These are phyloP conservation scores for Kurtzmaniella quercitrusa DNA, from an alignment of 1,139 yeast genomes.

Conservation along the genomic window DNA sequence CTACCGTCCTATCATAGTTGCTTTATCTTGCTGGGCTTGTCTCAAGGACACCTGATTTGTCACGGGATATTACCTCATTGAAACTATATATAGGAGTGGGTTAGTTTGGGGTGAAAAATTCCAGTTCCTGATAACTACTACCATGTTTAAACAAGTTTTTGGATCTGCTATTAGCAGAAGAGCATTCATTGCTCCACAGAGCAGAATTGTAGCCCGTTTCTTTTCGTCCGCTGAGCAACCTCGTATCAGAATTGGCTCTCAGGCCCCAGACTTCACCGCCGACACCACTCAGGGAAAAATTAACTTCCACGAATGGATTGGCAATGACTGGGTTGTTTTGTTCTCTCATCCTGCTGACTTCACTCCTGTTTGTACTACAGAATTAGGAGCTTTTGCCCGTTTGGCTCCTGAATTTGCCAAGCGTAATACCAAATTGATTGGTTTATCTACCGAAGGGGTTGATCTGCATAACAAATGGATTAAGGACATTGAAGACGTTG, in stretches of 20 bases:
- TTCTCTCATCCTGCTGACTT: constrained; percentile 87
- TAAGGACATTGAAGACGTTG: constrained; percentile 75
- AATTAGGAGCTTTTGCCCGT: constrained; percentile 82
- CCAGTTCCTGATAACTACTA: not conserved
- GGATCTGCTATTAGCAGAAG: constrained; percentile 5
- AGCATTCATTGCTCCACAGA: not conserved
- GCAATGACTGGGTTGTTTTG: constrained; percentile 72
- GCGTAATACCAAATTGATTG: constrained; percentile 73
- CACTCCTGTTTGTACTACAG: constrained; percentile 90
- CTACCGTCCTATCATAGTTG: no score
- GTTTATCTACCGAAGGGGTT: constrained; percentile 70
- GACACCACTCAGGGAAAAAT: constrained; percentile 72
- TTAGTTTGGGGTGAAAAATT: not conserved
- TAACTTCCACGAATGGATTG: constrained; percentile 72
- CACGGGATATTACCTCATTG: not conserved
- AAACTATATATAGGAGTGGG: not conserved
- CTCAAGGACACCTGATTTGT: not conserved
- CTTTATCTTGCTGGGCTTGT: no score
- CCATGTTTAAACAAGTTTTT: constrained; percentile 4
- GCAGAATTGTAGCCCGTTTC: constrained; percentile 20
- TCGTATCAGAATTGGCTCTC: constrained; percentile 62
- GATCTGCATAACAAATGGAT: constrained; percentile 77
- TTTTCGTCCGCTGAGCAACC: constrained; percentile 58
- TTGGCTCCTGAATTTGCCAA: constrained; percentile 77
- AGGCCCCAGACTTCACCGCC: constrained; percentile 74